phyloP scores from a whole-genome alignment of 495 filamentous ascomycete species.

The Parathielavia hyrcaniae region DNA sequence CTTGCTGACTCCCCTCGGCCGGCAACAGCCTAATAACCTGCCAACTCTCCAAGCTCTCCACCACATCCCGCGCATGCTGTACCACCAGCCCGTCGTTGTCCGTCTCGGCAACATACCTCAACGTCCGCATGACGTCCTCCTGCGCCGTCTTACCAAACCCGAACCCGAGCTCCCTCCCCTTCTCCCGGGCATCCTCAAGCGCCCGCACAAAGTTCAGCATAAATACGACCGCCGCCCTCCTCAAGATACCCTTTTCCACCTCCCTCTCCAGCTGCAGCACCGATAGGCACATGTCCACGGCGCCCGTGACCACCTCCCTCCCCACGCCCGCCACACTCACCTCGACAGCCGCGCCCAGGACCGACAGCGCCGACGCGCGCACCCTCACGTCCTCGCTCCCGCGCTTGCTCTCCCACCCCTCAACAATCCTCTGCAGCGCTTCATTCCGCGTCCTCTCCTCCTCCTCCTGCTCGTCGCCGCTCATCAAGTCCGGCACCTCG shows the following conservation, averaged over 20 bases:
- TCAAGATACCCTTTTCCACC: conserved; percentile 61
- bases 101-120: conserved; percentile 59
- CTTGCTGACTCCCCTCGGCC: conserved; percentile 11
- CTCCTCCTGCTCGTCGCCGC: conserved; percentile 31
- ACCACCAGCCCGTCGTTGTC: conserved; percentile 70
- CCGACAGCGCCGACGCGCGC: conserved; percentile 69
- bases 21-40: conserved; percentile 48
- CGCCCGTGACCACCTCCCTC: conserved; percentile 46
- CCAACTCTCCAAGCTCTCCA: conserved; percentile 69
- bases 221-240: conserved; percentile 65
- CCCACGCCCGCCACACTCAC: conserved; percentile 59
- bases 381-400: conserved; percentile 70
- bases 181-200: conserved; percentile 52
- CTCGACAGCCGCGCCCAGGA: conserved; percentile 61
- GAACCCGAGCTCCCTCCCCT: conserved; percentile 50
- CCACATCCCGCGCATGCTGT: conserved; percentile 62
- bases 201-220: conserved; percentile 61
- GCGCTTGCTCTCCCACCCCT: conserved; percentile 65
- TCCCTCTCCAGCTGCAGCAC: conserved; percentile 60
- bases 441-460: conserved; percentile 47
- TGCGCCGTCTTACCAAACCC: conserved; percentile 57
- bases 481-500: conserved; percentile 41
- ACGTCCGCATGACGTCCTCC: conserved; percentile 54
- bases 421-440: conserved; percentile 57
- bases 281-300: conserved; percentile 60